A percentile compares a stretch with the other conserved stretches of the same genome.
Evolutionary conservation across 1,139 yeast species (phyloP).

Genomic region (Candida sojae): DNA sequence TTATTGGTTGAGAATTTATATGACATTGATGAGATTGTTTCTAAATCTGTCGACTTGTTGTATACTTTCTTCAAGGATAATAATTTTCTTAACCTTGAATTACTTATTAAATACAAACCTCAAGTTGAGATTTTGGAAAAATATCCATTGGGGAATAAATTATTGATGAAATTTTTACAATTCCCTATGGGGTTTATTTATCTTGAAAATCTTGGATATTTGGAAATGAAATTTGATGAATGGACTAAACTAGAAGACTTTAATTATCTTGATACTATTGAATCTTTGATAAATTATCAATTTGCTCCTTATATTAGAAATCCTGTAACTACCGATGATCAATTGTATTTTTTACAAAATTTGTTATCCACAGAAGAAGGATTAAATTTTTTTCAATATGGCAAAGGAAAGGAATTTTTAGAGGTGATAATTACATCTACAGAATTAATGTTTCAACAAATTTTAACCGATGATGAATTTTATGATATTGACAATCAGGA

Average conservation of each 20-base stretch:
- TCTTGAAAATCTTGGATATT: slow-evolving; percentile 33
- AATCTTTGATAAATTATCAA: slow-evolving; percentile 20
- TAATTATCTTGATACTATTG: slow-evolving; percentile 26
- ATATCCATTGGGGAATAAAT: slow-evolving; percentile 23
- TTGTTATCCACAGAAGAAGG: slow-evolving; percentile 85
- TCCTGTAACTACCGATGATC: slow-evolving; percentile 5
- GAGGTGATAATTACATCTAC: slow-evolving; percentile 27
- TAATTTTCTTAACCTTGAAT: slow-evolving; percentile 20
- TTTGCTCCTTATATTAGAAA: slow-evolving; percentile 28
- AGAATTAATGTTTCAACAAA: slow-evolving; percentile 17
- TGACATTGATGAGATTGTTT: slow-evolving; percentile 62
- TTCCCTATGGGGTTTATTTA: slow-evolving; percentile 38
- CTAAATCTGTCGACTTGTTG: slow-evolving; percentile 53
- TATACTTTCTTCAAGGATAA: slow-evolving; percentile 17
- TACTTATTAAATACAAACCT: slow-evolving; percentile 34
- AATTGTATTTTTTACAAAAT: slow-evolving; percentile 74
- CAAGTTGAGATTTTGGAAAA: slow-evolving; percentile 28
- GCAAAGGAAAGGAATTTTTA: slow-evolving; percentile 26
- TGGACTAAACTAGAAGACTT: slow-evolving; percentile 26
- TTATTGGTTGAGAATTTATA: slow-evolving; percentile 69
- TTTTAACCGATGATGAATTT: slow-evolving; percentile 17
- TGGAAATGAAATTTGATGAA: slow-evolving; percentile 31
- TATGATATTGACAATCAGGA: slow-evolving; percentile 15
- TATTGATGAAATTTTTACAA: slow-evolving; percentile 31
- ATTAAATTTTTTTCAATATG: slow-evolving; percentile 37